A percentile compares a stretch with the other conserved stretches of the same genome.
phyloP scores from a whole-genome alignment of 257 asterid species.

The Galeopsis tetrahit region DNA sequence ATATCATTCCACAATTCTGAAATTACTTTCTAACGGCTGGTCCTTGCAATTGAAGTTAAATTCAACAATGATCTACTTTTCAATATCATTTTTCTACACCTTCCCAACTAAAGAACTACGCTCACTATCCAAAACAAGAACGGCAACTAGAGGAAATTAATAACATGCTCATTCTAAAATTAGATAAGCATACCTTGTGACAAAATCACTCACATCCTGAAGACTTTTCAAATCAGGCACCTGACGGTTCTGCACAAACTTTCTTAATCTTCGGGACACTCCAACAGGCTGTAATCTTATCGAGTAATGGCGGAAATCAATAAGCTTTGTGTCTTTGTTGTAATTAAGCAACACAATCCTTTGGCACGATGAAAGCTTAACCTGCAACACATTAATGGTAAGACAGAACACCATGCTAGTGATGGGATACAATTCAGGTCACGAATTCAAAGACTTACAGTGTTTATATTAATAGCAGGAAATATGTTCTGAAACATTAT shows the following conservation, averaged over 20 bases:
- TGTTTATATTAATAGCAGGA: constrained; percentile 90
- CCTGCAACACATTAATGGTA: constrained; percentile 51
- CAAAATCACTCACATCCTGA: constrained; percentile 89
- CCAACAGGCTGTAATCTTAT: constrained; percentile 93
- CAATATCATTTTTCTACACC: background rate
- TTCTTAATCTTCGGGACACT: constrained; percentile 82
- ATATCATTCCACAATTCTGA: background rate
- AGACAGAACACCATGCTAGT: constrained; percentile 30
- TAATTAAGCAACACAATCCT: constrained; percentile 92
- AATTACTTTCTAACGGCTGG: background rate
- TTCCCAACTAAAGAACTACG: background rate
- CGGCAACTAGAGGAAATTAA: background rate
- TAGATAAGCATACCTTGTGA: constrained; percentile 61
- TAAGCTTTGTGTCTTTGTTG: constrained; percentile 80
- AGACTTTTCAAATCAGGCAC: constrained; percentile 86
- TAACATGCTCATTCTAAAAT: background rate
- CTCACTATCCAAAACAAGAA: background rate
- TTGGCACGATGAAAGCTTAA: constrained; percentile 91
- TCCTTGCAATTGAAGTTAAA: background rate
- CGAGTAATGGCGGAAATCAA: constrained; percentile 93
- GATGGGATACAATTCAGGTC: constrained; percentile 3
- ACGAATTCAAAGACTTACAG: constrained; percentile 56
- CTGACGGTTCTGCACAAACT: constrained; percentile 89
- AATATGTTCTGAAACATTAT: constrained; percentile 91
- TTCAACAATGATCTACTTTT: background rate